A percentile compares a stretch with the other conserved stretches of the same genome.
phyloP scores from a whole-genome alignment of 202 grass and related monocot genomes.

The Panicum virgatum region DNA sequence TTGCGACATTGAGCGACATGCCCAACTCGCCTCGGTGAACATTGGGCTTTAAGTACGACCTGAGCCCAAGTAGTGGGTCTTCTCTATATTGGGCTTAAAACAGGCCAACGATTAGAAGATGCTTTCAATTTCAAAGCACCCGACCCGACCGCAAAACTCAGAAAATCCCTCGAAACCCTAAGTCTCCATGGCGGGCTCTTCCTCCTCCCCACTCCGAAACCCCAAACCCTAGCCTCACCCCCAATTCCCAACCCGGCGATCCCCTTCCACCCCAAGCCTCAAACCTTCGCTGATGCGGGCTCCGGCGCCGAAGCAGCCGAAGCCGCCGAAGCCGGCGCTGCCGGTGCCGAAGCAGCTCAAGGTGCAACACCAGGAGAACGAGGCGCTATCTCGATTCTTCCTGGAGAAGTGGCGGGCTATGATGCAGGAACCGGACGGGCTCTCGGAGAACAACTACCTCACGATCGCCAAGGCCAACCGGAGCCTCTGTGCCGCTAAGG shows the following conservation, averaged over 20 bases:
- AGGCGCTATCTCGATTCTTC: conserved; percentile 48
- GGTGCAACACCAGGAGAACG: conserved; percentile 65
- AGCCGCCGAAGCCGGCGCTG: neutral
- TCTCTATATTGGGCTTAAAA: no score
- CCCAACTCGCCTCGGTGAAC: no score
- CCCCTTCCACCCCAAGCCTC: neutral
- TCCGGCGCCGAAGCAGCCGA: neutral
- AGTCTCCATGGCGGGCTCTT: conserved; percentile 35
- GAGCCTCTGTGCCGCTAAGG: conserved; percentile 56
- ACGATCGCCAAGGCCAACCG: conserved; percentile 50
- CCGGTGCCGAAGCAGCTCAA: conserved; percentile 35
- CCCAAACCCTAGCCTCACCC: neutral
- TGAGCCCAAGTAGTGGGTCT: no score
- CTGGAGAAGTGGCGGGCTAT: conserved; percentile 60
- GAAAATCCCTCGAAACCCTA: neutral
- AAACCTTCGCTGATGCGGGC: neutral
- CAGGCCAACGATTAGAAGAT: no score
- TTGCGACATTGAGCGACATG: no score
- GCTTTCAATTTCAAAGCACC: neutral
- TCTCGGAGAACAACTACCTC: conserved; percentile 48
- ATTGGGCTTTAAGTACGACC: no score
- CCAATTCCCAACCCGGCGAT: neutral
- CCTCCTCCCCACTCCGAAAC: neutral
- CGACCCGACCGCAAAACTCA: neutral
- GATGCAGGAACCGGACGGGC: conserved; percentile 29